phyloP scores from a whole-genome alignment of 2,329 filamentous ascomycete species.

The Clarireedia hainanense region DNA sequence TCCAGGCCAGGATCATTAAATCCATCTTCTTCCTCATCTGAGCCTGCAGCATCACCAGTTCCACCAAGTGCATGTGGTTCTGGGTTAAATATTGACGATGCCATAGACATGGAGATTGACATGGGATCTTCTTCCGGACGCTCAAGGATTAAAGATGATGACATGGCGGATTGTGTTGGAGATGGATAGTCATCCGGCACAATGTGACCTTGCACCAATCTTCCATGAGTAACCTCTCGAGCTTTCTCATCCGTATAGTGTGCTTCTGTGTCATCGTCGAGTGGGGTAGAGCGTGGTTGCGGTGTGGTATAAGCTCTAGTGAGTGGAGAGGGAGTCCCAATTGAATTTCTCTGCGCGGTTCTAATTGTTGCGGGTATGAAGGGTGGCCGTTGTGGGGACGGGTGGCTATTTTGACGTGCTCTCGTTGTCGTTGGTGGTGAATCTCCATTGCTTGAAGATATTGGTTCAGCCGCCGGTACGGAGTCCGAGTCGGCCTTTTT shows the following conservation, averaged over 20 bases:
- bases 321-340: slow-evolving; percentile 17
- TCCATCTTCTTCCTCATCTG: slow-evolving; percentile 91
- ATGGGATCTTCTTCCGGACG: slow-evolving; percentile 71
- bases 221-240: slow-evolving; percentile 82
- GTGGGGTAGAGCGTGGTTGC: slow-evolving; percentile 16
- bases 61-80: slow-evolving; percentile 66
- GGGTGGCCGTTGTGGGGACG: slow-evolving; percentile 19
- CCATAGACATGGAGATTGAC: slow-evolving; percentile 54
- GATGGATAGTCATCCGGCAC: slow-evolving; percentile 91
- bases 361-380: slow-evolving; percentile 20
- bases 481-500: slow-evolving; percentile 2
- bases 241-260: slow-evolving; percentile 60
- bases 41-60: slow-evolving; percentile 74
- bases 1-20: slow-evolving; percentile 74
- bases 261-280: slow-evolving; percentile 20
- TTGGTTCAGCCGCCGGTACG: slow-evolving; percentile 11
- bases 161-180: slow-evolving; percentile 61
- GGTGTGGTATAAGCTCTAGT: slow-evolving; percentile 17
- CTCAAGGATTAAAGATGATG: slow-evolving; percentile 44
- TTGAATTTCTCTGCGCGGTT: slow-evolving; percentile 12
- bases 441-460: slow-evolving; percentile 8
- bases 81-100: slow-evolving; percentile 73
- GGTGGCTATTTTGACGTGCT: slow-evolving; percentile 20
- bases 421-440: slow-evolving; percentile 16
- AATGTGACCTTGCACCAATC: slow-evolving; percentile 87